phyloP scores from a whole-genome alignment of 495 filamentous ascomycete species.

The Aspergillus cavernicola region DNA sequence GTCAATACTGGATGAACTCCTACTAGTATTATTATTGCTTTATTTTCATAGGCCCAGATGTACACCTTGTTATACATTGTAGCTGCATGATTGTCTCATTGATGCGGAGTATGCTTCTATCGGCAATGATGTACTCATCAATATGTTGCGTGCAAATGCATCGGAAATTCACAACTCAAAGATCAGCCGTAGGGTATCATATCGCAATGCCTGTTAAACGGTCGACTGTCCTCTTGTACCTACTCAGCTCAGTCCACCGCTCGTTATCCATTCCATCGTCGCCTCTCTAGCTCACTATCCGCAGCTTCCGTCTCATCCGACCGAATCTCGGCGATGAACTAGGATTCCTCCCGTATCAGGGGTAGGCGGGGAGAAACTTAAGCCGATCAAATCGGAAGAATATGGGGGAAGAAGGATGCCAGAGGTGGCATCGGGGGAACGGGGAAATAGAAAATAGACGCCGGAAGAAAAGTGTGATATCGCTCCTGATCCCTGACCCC shows the following conservation, averaged over 20 bases:
- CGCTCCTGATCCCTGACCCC: conserved; percentile 12
- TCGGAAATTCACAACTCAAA: conserved; percentile 31
- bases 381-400: conserved; percentile 11
- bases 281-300: background rate
- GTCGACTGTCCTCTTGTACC: conserved; percentile 38
- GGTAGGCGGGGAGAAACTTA: too few relatives aligned
- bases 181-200: conserved; percentile 50
- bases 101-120: conserved; percentile 14
- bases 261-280: conserved; percentile 2
- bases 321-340: background rate
- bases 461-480: conserved; percentile 9
- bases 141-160: conserved; percentile 24
- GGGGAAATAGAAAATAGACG: conserved; percentile 7
- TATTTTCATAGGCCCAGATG: background rate
- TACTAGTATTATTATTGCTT: background rate
- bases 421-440: background rate
- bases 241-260: conserved; percentile 4
- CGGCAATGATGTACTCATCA: conserved; percentile 12
- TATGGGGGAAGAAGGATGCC: conserved; percentile 5
- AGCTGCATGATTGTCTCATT: conserved; percentile 8
- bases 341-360: too few relatives aligned
- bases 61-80: background rate
- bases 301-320: too few relatives aligned
- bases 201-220: conserved; percentile 50
- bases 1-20: too few relatives aligned